Evolutionary conservation across 2,329 filamentous ascomycete genomes (phyloP).

Genomic region (Blastomyces parvus): DNA sequence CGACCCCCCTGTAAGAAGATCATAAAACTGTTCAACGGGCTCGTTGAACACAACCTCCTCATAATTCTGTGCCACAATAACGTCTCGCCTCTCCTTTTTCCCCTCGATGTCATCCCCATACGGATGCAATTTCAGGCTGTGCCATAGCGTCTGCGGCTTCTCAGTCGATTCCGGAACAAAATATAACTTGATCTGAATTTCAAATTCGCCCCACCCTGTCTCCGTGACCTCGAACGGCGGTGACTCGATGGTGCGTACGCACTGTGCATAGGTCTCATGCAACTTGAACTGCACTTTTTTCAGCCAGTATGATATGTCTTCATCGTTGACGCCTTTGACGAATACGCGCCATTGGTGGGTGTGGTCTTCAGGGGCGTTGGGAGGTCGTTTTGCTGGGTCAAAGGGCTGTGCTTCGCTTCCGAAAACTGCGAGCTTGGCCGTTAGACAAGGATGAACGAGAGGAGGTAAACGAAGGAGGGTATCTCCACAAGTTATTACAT

Average conservation of each 20-base stretch:
- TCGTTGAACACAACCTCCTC: constrained; percentile 98
- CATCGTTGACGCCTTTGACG: constrained; percentile 79
- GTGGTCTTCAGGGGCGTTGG: constrained; percentile 73
- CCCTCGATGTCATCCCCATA: constrained; percentile 72
- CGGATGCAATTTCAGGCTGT: constrained; percentile 81
- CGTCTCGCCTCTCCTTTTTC: constrained; percentile 53
- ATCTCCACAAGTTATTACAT: constrained; percentile 12
- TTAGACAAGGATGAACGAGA: constrained; percentile 53
- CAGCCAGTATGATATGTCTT: constrained; percentile 89
- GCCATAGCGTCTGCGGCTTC: constrained; percentile 92
- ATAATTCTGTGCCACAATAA: constrained; percentile 71
- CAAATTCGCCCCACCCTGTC: constrained; percentile 97
- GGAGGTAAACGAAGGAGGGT: constrained; percentile 25
- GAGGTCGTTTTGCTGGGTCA: constrained; percentile 65
- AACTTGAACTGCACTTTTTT: constrained; percentile 97
- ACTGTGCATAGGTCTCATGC: constrained; percentile 92
- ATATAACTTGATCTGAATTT: constrained; percentile 89
- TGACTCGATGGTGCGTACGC: constrained; percentile 72
- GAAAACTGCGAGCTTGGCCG: constrained; percentile 53
- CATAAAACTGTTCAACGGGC: constrained; percentile 85
- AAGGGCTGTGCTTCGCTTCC: constrained; percentile 72
- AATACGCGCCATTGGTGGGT: constrained; percentile 96
- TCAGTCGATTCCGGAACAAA: constrained; percentile 80
- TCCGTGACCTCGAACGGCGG: constrained; percentile 78
- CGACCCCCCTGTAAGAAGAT: constrained; percentile 67